Percentiles rank a stretch among this genome's conserved stretches.
Conservation (phyloP, 1,284 basidiomycete genomes). For the Tetrapyrgos nigripes region DNA sequence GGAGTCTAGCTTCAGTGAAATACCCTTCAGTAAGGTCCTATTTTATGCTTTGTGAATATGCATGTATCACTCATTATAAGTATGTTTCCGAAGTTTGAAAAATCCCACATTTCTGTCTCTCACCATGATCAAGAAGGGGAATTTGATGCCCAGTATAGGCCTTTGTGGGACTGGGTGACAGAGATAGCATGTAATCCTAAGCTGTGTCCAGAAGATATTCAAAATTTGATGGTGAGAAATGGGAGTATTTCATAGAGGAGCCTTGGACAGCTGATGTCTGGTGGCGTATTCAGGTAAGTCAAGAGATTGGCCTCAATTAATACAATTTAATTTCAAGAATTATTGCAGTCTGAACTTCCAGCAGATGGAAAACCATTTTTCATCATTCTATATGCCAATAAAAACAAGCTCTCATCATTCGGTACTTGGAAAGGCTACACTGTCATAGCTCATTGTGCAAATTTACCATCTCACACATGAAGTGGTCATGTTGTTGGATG, state of each 20-base stretch:
- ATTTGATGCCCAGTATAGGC: constrained; percentile 3
- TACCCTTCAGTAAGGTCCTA: not conserved
- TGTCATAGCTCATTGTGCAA: constrained; percentile 42
- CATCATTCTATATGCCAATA: constrained; percentile 50
- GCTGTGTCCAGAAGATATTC: not conserved
- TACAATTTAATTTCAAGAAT: not conserved
- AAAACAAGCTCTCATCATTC: constrained; percentile 50
- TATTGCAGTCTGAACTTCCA: not conserved
- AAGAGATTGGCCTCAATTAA: constrained; percentile 5
- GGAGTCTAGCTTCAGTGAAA: constrained; percentile 4
- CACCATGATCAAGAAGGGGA: not conserved
- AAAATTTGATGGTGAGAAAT: not conserved
- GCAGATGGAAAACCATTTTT: constrained; percentile 25
- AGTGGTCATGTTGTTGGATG: constrained; percentile 51
- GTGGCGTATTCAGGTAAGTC: constrained; percentile 7
- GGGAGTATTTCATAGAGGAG: not conserved
- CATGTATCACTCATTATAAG: not conserved
- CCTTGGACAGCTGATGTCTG: constrained; percentile 7
- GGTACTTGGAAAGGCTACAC: constrained; percentile 50
- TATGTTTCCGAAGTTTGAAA: not conserved
- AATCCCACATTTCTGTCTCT: not conserved
- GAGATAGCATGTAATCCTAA: not conserved
- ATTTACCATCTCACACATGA: constrained; percentile 42
- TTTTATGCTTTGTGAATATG: not conserved
- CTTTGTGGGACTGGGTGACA: constrained; percentile 4